Percentiles rank a stretch among this genome's conserved stretches.
Conservation (phyloP, 176 grass and related monocot genomes). For the Aegilops speltoides region DNA sequence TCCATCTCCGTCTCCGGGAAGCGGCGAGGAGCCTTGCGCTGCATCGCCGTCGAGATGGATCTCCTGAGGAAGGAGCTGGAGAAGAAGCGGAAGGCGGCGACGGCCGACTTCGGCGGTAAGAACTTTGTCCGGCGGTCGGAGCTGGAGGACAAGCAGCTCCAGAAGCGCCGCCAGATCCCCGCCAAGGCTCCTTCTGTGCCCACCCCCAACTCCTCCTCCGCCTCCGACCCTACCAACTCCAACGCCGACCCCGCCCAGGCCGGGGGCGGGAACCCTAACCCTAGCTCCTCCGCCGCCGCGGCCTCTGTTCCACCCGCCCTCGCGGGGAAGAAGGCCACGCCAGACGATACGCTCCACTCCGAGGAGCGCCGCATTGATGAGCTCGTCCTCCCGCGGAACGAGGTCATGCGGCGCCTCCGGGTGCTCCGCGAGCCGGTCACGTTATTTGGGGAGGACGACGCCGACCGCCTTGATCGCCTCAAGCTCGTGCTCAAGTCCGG, state of each 20-base stretch:
- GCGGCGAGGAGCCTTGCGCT: neutral
- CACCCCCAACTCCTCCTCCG: neutral
- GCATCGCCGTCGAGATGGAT: constrained; percentile 55
- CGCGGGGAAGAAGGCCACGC: constrained; percentile 38
- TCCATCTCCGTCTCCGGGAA: neutral
- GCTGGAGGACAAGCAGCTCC: constrained; percentile 88
- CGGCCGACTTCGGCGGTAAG: constrained; percentile 67
- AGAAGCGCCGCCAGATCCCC: constrained; percentile 57
- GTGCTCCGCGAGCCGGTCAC: constrained; percentile 78
- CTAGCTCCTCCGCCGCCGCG: constrained; percentile 30
- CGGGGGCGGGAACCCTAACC: constrained; percentile 34
- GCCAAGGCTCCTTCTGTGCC: constrained; percentile 38
- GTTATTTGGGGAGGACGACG: constrained; percentile 87
- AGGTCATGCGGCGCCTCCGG: constrained; percentile 79
- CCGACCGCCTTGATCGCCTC: constrained; percentile 56
- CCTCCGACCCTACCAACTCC: constrained; percentile 29
- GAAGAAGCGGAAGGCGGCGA: constrained; percentile 68
- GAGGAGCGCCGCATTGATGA: constrained; percentile 54
- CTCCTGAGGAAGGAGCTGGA: constrained; percentile 77
- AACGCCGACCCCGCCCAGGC: constrained; percentile 1
- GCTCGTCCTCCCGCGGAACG: constrained; percentile 59
- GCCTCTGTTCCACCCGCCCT: constrained; percentile 47
- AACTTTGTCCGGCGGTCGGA: constrained; percentile 87
- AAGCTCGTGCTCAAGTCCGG: constrained; percentile 75
- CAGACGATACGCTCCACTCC: constrained; percentile 39